Evolutionary conservation across 805 yeast species (phyloP).

Genomic region (Metschnikowia drakensbergensis): DNA sequence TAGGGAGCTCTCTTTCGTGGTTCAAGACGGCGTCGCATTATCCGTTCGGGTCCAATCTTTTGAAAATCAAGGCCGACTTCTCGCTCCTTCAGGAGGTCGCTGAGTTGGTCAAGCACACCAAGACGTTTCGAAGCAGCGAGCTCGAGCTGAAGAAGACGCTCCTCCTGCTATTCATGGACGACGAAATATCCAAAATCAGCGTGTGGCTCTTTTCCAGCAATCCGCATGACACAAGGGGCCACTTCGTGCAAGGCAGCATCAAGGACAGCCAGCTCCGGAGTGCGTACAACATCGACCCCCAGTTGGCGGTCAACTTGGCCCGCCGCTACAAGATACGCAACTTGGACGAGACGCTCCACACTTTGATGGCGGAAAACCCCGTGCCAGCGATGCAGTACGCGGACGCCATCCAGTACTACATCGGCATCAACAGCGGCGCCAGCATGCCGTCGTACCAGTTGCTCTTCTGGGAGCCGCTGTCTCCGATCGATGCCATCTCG

Average conservation of each 20-base stretch:
- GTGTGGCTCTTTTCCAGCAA: slow-evolving; percentile 74
- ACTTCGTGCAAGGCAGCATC: slow-evolving; percentile 30
- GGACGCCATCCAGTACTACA: slow-evolving; percentile 55
- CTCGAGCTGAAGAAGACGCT: slow-evolving; percentile 51
- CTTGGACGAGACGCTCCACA: slow-evolving; percentile 37
- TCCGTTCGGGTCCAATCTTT: slow-evolving; percentile 82
- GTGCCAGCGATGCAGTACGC: slow-evolving; percentile 52
- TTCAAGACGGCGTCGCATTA: slow-evolving; percentile 57
- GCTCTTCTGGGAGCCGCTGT: slow-evolving; percentile 68
- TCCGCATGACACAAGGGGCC: slow-evolving; percentile 39
- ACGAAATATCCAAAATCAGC: slow-evolving; percentile 67
- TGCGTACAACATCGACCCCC: slow-evolving; percentile 68
- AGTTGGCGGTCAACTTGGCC: slow-evolving; percentile 66
- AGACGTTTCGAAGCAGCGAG: slow-evolving; percentile 20
- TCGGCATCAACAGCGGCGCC: slow-evolving; percentile 37
- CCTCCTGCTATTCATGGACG: slow-evolving; percentile 60
- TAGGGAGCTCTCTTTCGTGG: slow-evolving; percentile 76
- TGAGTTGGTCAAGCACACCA: slow-evolving; percentile 21
- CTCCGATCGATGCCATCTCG: slow-evolving; percentile 83
- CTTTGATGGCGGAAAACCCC: slow-evolving; percentile 54
- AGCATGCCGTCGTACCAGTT: slow-evolving; percentile 40
- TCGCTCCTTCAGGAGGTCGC: slow-evolving; percentile 54
- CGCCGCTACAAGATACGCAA: slow-evolving; percentile 50
- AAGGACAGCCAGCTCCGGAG: slow-evolving; percentile 42
- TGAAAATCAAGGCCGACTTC: slow-evolving; percentile 68